Conservation (phyloP, 2,329 filamentous ascomycete species). For the Aspergillus tamarii region DNA sequence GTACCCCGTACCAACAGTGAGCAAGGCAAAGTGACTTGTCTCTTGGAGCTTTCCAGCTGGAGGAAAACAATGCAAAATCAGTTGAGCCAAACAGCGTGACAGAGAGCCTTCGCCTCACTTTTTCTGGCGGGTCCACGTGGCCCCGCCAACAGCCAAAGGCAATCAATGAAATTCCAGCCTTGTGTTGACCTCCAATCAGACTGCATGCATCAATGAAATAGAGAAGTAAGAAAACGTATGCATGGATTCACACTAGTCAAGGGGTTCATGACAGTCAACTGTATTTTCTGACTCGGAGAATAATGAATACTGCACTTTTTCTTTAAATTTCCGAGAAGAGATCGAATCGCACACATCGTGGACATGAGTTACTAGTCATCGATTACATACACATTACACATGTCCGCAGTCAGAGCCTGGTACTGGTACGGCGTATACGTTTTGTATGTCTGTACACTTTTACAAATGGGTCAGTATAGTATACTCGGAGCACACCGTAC, state of each 20-base stretch:
- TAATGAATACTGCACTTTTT: background rate
- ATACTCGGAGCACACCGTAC: background rate
- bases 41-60: conserved; percentile 2
- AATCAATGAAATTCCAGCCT: background rate
- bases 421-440: background rate
- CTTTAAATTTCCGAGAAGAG: background rate
- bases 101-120: conserved; percentile 29
- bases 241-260: background rate
- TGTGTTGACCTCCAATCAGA: conserved; percentile 3
- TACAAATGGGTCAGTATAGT: background rate
- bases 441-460: background rate
- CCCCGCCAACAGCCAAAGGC: conserved; percentile 21
- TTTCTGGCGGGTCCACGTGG: conserved; percentile 32
- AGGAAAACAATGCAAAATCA: conserved; percentile 6
- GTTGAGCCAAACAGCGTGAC: conserved; percentile 7
- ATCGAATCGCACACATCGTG: background rate
- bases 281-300: background rate
- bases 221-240: background rate
- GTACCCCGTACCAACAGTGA: background rate
- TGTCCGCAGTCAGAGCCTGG: no score
- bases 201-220: background rate
- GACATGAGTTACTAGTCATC: background rate
- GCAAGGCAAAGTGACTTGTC: conserved; percentile 7
- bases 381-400: background rate
- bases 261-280: background rate